Conservation (phyloP, 306 rosid species). For the Quercus ilex region DNA sequence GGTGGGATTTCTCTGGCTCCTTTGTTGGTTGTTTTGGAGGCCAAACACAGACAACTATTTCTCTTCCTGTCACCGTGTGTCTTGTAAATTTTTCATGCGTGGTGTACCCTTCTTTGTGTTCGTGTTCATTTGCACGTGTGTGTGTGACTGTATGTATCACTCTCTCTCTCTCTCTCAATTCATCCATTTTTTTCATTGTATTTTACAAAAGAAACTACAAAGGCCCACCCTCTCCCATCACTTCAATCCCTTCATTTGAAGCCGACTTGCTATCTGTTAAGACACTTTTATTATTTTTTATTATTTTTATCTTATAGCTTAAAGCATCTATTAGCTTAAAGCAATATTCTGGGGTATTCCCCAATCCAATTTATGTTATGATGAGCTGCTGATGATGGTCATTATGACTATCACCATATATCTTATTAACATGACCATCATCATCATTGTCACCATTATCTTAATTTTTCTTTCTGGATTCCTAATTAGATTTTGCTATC, state of each 20-base stretch:
- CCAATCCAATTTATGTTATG: conserved; percentile 29
- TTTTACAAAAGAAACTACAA: too few species aligned
- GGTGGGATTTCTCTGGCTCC: conserved; percentile 43
- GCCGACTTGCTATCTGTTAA: neutral
- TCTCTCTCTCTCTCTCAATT: neutral
- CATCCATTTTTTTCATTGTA: too few species aligned
- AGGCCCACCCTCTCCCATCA: conserved; percentile 18
- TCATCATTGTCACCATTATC: conserved; percentile 23
- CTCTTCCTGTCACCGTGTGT: conserved; percentile 3
- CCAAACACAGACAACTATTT: conserved; percentile 43
- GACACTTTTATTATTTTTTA: neutral
- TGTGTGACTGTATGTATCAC: neutral
- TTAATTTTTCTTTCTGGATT: conserved; percentile 25
- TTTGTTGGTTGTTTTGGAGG: conserved; percentile 58
- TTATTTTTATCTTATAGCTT: neutral
- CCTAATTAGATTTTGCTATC: conserved; percentile 33
- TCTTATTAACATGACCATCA: conserved; percentile 4
- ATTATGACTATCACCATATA: conserved; percentile 30
- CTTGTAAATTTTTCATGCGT: conserved; percentile 22
- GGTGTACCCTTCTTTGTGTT: conserved; percentile 8
- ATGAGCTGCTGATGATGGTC: conserved; percentile 21
- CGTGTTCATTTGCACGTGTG: conserved; percentile 42
- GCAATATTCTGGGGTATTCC: conserved; percentile 6
- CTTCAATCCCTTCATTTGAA: conserved; percentile 17
- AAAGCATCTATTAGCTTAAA: conserved; percentile 2